Base-by-base conservation (phyloP, 73 alveolate species). In the Paramecium sexaurelia region DNA sequence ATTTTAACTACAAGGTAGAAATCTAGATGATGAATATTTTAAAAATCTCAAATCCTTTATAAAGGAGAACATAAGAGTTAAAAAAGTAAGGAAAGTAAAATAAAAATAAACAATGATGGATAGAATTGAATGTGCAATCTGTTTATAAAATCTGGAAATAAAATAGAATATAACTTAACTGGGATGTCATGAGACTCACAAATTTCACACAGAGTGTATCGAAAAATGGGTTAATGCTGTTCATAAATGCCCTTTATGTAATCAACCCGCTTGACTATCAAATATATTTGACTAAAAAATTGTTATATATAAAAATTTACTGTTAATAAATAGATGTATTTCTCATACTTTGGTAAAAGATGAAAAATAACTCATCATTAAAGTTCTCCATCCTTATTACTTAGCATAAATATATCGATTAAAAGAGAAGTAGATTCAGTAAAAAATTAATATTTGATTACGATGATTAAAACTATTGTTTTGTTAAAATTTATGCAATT, bases 401-500 rank as follows among this genome's bases (percentile, higher is more conserved):
- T n/a, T 4, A 35, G 41, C 41, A 4, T 35, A 35, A 4, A 4
- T 4, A 35, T 4, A 4, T 35, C 41, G 6, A 4, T 6, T 35
- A 4, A 35, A 35, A 35, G 6, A 35, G 41, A 35, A 35, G 41
- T 35, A 35, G 2, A 35, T 4, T 4, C 41, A 35, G 6, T 35
- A 2, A 35, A 4, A 35, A 35, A 35, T 35, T 2, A 35, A 35
- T 35, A 35, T 35, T 4, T 35, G 2, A 4, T 35, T 4, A 35
- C 6, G 6, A 35, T 35, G 41, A 35, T 51, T 51, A 51, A n/a
- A 17, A 5, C 67, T 4, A 51, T 51, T 51, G 5, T 51, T 29
- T 51, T 51, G 67, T 51, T 51, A 51, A 51, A 51, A n/a, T n/a
- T 51, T 51, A 61, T 61, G 83, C 83, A 61, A 61, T 61, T 61